These are phyloP conservation scores for Thielaviopsis euricoi DNA, from an alignment of 2,329 filamentous ascomycete genomes.

Conservation along the genomic window DNA sequence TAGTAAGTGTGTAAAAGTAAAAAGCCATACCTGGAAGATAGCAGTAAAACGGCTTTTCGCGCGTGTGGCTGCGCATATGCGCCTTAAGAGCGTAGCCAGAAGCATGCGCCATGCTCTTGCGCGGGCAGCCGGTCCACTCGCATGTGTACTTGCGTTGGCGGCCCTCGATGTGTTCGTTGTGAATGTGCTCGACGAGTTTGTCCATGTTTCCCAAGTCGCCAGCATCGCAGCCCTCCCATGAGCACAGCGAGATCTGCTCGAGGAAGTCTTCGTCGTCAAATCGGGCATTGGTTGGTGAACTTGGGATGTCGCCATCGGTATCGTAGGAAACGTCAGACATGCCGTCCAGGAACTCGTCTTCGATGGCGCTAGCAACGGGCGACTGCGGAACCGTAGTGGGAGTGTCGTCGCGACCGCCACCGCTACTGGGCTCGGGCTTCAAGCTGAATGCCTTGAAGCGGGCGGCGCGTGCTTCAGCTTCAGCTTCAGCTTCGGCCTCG, in stretches of 20 bases:
- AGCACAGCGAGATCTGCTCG: conserved; percentile 63
- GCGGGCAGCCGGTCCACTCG: conserved; percentile 79
- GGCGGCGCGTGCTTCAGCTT: conserved; percentile 14
- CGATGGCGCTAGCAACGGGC: conserved; percentile 16
- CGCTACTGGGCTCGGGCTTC: conserved; percentile 23
- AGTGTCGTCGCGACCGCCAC: conserved; percentile 22
- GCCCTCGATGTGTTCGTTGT: conserved; percentile 85
- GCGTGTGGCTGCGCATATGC: conserved; percentile 93
- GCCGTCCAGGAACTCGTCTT: conserved; percentile 36
- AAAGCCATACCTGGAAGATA: conserved; percentile 65
- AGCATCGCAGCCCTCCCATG: conserved; percentile 58
- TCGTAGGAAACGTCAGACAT: conserved; percentile 73
- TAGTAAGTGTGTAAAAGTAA: no score
- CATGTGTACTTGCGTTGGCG: conserved; percentile 96
- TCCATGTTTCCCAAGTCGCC: conserved; percentile 70
- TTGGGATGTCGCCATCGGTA: conserved; percentile 70
- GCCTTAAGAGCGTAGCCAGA: conserved; percentile 92
- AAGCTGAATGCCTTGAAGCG: conserved; percentile 29
- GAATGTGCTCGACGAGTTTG: conserved; percentile 64
- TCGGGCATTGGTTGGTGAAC: conserved; percentile 49
- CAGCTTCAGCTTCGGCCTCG: background rate
- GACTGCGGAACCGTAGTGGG: conserved; percentile 25
- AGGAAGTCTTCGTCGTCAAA: conserved; percentile 59
- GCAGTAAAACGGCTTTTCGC: conserved; percentile 97
- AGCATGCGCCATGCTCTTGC: conserved; percentile 82